phyloP scores from a whole-genome alignment of 306 rosid genomes.

The Biancaea sappan region DNA sequence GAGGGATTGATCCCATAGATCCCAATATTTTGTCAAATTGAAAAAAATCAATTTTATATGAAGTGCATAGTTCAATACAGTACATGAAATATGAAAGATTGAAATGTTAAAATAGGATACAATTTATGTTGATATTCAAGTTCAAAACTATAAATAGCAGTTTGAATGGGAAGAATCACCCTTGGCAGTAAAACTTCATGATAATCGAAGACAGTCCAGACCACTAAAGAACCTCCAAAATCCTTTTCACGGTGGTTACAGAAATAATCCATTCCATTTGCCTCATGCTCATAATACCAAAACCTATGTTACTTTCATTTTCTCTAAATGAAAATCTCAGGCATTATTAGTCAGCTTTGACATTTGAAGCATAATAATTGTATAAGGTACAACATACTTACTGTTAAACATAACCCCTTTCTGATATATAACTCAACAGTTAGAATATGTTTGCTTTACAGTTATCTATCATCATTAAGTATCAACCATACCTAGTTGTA shows the following conservation, averaged over 20 bases:
- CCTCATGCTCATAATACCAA: background rate
- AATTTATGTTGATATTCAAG: background rate
- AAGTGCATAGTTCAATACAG: background rate
- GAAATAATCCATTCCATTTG: background rate
- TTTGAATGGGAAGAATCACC: background rate
- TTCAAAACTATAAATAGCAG: background rate
- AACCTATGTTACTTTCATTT: background rate
- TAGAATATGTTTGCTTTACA: background rate
- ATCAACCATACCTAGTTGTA: background rate
- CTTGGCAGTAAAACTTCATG: background rate
- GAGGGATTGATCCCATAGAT: no score
- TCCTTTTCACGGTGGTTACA: background rate
- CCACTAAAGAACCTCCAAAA: background rate
- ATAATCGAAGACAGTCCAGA: background rate
- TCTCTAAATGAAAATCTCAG: background rate
- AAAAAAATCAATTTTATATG: background rate
- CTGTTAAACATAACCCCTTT: background rate
- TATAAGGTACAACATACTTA: no score
- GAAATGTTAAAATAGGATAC: background rate
- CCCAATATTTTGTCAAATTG: slow-evolving; percentile 24
- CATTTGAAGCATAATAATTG: background rate
- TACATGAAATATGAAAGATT: background rate
- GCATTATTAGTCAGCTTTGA: background rate
- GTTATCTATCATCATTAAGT: background rate
- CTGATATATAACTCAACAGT: background rate